Percentiles rank a stretch among this genome's conserved stretches.
Evolutionary conservation across 1,284 basidiomycete genomes (phyloP).

Genomic region (Puccinia horiana): DNA sequence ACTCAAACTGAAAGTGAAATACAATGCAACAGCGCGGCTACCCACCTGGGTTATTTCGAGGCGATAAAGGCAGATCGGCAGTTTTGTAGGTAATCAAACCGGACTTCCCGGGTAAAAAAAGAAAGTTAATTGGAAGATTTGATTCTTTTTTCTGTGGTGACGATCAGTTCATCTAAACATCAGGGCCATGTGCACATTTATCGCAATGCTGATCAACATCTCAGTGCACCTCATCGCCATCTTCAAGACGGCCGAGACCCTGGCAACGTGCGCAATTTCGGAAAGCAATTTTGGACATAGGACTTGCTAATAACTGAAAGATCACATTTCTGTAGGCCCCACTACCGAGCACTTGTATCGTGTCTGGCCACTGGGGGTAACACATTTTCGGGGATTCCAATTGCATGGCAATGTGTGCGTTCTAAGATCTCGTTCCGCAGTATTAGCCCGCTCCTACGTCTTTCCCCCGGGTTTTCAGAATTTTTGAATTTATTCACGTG

Average conservation of each 20-base stretch:
- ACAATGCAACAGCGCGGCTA: background rate
- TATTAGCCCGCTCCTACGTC: background rate
- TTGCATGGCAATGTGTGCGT: slow-evolving; percentile 20
- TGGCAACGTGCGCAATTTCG: background rate
- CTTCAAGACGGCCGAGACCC: background rate
- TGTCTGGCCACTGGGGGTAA: slow-evolving; percentile 7
- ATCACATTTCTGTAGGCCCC: slow-evolving; percentile 1
- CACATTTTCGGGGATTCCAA: slow-evolving; percentile 8
- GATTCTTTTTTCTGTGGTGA: background rate
- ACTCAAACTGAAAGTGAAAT: background rate
- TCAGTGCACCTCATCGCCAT: slow-evolving; percentile 2
- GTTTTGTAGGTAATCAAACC: background rate
- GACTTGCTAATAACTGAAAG: background rate
- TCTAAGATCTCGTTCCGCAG: background rate
- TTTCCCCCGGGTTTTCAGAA: background rate
- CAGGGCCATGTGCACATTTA: slow-evolving; percentile 3
- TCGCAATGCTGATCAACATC: slow-evolving; percentile 12
- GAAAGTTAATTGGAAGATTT: background rate
- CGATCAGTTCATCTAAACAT: slow-evolving; percentile 6
- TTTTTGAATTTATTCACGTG: background rate
- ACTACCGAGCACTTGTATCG: background rate
- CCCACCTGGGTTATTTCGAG: background rate
- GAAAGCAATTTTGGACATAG: background rate
- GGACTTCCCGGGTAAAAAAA: background rate
- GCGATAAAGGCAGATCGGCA: background rate